Conservation (phyloP, 495 filamentous ascomycete genomes). For the Penicillium cinerascens region DNA sequence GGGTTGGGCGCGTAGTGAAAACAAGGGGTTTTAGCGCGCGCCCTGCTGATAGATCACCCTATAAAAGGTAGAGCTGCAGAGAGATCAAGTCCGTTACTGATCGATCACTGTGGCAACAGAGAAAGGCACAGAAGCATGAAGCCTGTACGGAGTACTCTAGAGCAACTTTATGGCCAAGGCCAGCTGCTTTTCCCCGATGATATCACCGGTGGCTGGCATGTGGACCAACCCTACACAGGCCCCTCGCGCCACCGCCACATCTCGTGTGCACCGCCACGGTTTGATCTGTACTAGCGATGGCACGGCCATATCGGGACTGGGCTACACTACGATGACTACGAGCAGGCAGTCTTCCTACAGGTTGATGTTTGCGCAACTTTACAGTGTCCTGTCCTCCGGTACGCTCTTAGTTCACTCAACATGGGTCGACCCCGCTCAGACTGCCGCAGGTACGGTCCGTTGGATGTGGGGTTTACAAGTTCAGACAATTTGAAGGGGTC, state of each 20-base stretch:
- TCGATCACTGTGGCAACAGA: neutral
- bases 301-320: too few relatives aligned
- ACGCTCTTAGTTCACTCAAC: too few relatives aligned
- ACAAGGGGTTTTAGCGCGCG: constrained; percentile 9
- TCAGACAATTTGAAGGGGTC: neutral
- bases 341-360: neutral
- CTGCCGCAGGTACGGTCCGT: neutral
- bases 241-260: constrained; percentile 1
- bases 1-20: constrained; percentile 6
- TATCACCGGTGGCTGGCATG: constrained; percentile 25
- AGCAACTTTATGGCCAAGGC: neutral
- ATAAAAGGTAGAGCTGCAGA: constrained; percentile 1
- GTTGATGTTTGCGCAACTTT: too few relatives aligned
- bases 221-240: constrained; percentile 11
- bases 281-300: neutral
- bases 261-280: constrained; percentile 3
- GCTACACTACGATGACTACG: too few relatives aligned
- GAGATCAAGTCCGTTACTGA: neutral
- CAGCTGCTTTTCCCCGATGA: constrained; percentile 11
- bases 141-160: neutral
- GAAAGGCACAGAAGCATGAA: neutral
- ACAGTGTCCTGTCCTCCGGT: too few relatives aligned
- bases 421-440: neutral
- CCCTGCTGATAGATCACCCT: constrained; percentile 13
- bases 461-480: neutral